phyloP scores from a whole-genome alignment of 495 filamentous ascomycete genomes.

The Penicillium simplicissimum region DNA sequence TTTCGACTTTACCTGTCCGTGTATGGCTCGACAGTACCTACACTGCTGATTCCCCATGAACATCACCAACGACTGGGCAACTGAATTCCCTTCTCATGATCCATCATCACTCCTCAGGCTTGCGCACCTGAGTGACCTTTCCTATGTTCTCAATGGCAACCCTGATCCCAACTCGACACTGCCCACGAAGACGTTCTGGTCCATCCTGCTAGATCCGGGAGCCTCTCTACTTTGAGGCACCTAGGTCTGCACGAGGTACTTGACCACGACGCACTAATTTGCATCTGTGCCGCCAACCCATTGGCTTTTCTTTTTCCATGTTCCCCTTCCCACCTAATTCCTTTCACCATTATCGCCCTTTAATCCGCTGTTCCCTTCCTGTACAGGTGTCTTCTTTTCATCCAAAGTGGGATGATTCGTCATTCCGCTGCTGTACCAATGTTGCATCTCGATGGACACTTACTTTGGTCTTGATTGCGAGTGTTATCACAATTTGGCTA shows the following conservation, averaged over 20 bases:
- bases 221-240: too few relatives aligned
- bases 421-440: conserved; percentile 33
- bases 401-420: conserved; percentile 18
- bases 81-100: conserved; percentile 14
- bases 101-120: conserved; percentile 13
- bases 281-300: conserved; percentile 6
- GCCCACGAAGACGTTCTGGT: conserved; percentile 29
- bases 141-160: conserved; percentile 37
- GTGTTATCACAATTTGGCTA: conserved; percentile 21
- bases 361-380: conserved; percentile 39
- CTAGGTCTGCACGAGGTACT: too few relatives aligned
- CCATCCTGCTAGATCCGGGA: too few relatives aligned
- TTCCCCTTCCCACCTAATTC: conserved; percentile 21
- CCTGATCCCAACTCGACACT: conserved; percentile 14
- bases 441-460: conserved; percentile 29
- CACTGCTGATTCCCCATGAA: conserved; percentile 14
- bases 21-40: conserved; percentile 3
- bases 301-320: conserved; percentile 28
- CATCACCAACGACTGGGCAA: conserved; percentile 21
- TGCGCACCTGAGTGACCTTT: conserved; percentile 18
- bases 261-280: conserved; percentile 10
- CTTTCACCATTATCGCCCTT: conserved; percentile 37
- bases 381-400: conserved; percentile 30
- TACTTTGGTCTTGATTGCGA: conserved; percentile 9
- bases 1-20: conserved; percentile 8